Base-by-base conservation (phyloP, 345 rosid species). In the Populus simonii region DNA sequence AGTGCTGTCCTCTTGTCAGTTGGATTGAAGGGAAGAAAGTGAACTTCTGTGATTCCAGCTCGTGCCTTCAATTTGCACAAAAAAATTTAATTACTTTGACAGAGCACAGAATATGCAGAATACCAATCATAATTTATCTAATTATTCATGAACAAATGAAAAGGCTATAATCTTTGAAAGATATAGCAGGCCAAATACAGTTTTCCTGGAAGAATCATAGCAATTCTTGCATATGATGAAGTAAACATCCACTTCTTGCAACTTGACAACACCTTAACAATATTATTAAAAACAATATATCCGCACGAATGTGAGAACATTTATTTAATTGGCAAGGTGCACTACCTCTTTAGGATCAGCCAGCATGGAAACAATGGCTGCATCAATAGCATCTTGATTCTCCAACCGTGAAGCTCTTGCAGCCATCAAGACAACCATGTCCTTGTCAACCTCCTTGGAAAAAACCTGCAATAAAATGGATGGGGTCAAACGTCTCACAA, bases 11-110 rank as follows among this genome's bases (percentile, higher is more conserved):
- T 90, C 86, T 94, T 95, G 68, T 95, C 94, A 45, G 99, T 92
- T 69, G 96, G 99, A 87, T 92, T 95, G 75, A 92, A 93, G 35
- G 98, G 99, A 83, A 95, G 98, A 85, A 95, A 93, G 89, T 95
- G 98, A 69, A 95, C 89, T 84, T 95, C 98, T 27, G 85, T 81
- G 73, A 93, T 92, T 61, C 92, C 94, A 7, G 97, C 90, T 66
- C 98, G 93, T 49, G 98, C 99, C 98, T 92, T 74, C n/a, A 12
- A 38, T 62, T 29, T 47, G 18, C n/a, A 13, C 27, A 72, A 77
- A 73, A 74, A 31, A 77, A 78, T 47, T 17, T 62, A 68, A 13
- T 67, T 73, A 57, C 57, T 25, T 59, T 0, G 23, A 22, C 18
- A 45, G 5, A 27, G 11, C 12, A 73, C 12, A 13, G 31, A 1